A percentile compares a stretch with the other conserved stretches of the same genome.
Conservation (phyloP, 345 rosid genomes). For the Populus deltoides region DNA sequence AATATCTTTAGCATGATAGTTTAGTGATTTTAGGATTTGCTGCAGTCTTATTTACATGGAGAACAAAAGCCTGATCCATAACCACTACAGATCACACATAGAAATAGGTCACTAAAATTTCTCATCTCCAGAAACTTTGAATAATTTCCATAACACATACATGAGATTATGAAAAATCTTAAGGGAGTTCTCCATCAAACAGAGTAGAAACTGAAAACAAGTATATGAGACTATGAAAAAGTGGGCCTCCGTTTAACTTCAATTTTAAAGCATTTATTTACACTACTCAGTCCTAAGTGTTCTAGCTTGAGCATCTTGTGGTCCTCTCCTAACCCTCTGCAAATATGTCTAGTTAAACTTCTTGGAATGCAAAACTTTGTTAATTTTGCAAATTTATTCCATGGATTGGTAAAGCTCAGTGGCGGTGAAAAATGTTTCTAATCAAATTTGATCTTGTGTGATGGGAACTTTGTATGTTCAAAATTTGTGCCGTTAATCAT, state of each 20-base stretch:
- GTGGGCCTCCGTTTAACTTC: background rate
- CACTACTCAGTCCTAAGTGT: background rate
- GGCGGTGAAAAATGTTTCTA: background rate
- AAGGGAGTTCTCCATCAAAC: background rate
- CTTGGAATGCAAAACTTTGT: background rate
- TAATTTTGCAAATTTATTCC: background rate
- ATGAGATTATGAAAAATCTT: background rate
- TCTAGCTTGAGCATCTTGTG: background rate
- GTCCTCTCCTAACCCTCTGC: background rate
- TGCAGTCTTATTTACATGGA: background rate
- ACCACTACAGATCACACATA: background rate
- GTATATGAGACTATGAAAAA: background rate
- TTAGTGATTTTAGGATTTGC: constrained; percentile 2
- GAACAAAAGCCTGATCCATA: background rate
- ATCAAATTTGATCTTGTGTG: background rate
- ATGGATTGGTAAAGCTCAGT: background rate
- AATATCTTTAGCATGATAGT: background rate
- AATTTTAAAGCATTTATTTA: background rate
- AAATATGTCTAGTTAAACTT: background rate
- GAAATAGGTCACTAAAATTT: background rate
- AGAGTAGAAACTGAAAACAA: background rate
- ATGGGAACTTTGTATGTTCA: background rate
- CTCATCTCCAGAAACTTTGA: background rate
- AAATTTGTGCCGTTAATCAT: background rate
- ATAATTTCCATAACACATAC: background rate